These are phyloP conservation scores for Melanomma pulvis-pyrius DNA, from an alignment of 495 filamentous ascomycete genomes.

Conservation along the genomic window DNA sequence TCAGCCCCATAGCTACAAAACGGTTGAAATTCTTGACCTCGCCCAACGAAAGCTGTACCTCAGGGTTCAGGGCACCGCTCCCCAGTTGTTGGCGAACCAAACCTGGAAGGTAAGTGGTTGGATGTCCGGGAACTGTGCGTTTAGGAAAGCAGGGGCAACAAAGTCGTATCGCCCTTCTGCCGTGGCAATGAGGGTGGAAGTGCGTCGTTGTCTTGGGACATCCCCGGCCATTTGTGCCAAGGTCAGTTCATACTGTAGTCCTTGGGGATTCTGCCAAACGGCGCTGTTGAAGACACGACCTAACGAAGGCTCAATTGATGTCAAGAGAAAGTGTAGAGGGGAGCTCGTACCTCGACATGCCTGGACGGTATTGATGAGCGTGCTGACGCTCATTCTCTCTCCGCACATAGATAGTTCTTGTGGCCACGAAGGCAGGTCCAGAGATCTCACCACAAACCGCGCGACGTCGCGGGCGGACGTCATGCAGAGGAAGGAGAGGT, in stretches of 20 bases:
- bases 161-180: conserved; percentile 55
- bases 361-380: conserved; percentile 37
- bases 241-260: conserved; percentile 39
- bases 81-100: conserved; percentile 45
- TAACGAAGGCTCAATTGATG: background rate
- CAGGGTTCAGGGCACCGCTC: conserved; percentile 18
- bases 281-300: conserved; percentile 25
- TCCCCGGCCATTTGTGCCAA: conserved; percentile 40
- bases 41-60: background rate
- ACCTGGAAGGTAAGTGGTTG: conserved; percentile 48
- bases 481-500: conserved; percentile 60
- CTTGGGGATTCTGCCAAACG: conserved; percentile 32
- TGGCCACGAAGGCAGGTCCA: conserved; percentile 66
- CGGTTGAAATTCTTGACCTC: background rate
- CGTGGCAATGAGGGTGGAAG: conserved; percentile 53
- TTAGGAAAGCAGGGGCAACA: conserved; percentile 47
- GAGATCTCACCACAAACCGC: conserved; percentile 64
- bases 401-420: conserved; percentile 67
- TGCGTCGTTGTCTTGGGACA: conserved; percentile 23
- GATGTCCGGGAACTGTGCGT: conserved; percentile 47
- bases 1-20: background rate
- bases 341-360: conserved; percentile 39
- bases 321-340: background rate
- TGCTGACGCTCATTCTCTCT: conserved; percentile 52
- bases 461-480: conserved; percentile 70